Conservation (phyloP, 2,329 filamentous ascomycete species). For the Daldinia eschscholtzii region DNA sequence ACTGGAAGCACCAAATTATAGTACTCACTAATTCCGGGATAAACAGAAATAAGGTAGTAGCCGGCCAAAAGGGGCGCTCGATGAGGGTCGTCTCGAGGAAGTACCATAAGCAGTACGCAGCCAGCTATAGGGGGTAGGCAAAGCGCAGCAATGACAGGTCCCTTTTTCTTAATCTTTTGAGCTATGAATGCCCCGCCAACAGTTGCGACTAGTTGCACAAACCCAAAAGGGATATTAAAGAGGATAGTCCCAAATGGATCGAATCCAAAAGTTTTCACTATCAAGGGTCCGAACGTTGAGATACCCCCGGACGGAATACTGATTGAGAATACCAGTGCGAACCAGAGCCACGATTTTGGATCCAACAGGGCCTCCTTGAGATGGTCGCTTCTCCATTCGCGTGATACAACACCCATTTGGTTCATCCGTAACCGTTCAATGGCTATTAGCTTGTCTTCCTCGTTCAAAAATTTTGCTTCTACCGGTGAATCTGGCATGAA, state of each 20-base stretch:
- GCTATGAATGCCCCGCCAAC: conserved; percentile 65
- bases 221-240: conserved; percentile 68
- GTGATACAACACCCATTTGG: conserved; percentile 66
- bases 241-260: conserved; percentile 64
- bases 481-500: conserved; percentile 65
- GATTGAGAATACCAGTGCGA: conserved; percentile 66
- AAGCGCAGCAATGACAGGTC: conserved; percentile 58
- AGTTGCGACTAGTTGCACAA: conserved; percentile 68
- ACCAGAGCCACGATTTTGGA: conserved; percentile 72
- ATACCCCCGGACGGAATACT: conserved; percentile 68
- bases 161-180: conserved; percentile 63
- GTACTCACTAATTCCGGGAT: conserved; percentile 65
- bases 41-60: conserved; percentile 63
- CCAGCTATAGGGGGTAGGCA: conserved; percentile 49
- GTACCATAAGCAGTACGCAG: conserved; percentile 47
- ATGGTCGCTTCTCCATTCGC: conserved; percentile 65
- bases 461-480: conserved; percentile 64
- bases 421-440: conserved; percentile 67
- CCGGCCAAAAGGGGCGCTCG: conserved; percentile 57
- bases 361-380: conserved; percentile 67
- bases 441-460: conserved; percentile 65
- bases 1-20: background rate
- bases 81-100: conserved; percentile 40
- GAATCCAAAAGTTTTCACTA: conserved; percentile 66
- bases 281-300: conserved; percentile 65